Conservation (phyloP, 345 rosid species). For the Pistacia vera region DNA sequence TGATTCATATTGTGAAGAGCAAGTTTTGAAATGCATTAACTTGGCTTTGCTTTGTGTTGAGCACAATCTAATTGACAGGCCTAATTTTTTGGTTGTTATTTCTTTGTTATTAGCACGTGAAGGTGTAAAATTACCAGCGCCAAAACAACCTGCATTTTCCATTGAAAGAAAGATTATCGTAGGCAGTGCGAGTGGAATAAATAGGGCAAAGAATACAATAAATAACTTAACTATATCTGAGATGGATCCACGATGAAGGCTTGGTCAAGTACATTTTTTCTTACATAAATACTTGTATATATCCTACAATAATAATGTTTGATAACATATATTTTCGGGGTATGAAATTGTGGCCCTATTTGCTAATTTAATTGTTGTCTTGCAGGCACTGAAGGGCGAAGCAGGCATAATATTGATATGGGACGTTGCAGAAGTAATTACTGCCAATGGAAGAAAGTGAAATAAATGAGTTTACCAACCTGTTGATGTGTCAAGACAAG, state of each 20-base stretch:
- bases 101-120: background rate
- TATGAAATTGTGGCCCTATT: no score
- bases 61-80: background rate
- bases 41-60: constrained; percentile 4
- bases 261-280: no score
- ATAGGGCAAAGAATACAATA: background rate
- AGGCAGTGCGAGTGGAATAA: background rate
- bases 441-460: no score
- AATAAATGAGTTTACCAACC: no score
- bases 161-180: background rate
- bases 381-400: no score
- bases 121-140: background rate
- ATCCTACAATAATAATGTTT: no score
- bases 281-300: no score
- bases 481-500: no score
- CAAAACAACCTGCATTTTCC: constrained; percentile 14
- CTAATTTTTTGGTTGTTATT: background rate
- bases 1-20: background rate
- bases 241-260: background rate
- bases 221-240: background rate
- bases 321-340: no score
- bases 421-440: no score
- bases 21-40: constrained; percentile 4
- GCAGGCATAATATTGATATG: no score
- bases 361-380: no score